Evolutionary conservation across 768 basidiomycete species (phyloP).

Genomic region (Lanmaoa rubissima): DNA sequence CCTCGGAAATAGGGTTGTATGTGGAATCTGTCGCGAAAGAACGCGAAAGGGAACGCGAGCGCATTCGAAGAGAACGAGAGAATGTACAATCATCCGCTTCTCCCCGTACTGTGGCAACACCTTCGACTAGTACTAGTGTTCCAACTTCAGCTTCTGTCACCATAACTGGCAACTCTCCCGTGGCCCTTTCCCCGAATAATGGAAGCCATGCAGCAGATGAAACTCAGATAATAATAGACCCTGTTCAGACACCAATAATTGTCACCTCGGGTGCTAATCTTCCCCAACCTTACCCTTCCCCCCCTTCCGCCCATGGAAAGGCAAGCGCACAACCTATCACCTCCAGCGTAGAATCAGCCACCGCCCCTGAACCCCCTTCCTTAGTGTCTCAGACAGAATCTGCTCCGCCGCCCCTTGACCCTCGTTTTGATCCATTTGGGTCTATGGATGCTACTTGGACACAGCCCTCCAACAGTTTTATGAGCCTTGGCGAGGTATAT

Average conservation of each 20-base stretch:
- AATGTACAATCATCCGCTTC: slow-evolving; percentile 35
- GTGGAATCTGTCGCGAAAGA: slow-evolving; percentile 77
- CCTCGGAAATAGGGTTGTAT: slow-evolving; percentile 62
- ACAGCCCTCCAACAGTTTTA: slow-evolving; percentile 35
- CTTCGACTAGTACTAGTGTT: slow-evolving; percentile 14
- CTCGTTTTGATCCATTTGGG: slow-evolving; percentile 45
- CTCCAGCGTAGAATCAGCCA: slow-evolving; percentile 23
- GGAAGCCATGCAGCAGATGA: slow-evolving; percentile 15
- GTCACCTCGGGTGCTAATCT: slow-evolving; percentile 21
- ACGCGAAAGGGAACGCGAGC: slow-evolving; percentile 73
- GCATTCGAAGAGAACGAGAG: slow-evolving; percentile 66
- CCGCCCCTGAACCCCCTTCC: slow-evolving; percentile 14
- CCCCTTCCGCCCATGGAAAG: slow-evolving; percentile 46
- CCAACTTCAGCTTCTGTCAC: slow-evolving; percentile 10
- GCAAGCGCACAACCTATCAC: slow-evolving; percentile 3
- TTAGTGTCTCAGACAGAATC: slow-evolving; percentile 15
- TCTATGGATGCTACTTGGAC: slow-evolving; percentile 42
- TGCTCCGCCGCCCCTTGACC: slow-evolving; percentile 19
- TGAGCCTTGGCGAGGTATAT: slow-evolving; percentile 36
- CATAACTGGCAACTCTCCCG: slow-evolving; percentile 15
- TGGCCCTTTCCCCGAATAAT: slow-evolving; percentile 8
- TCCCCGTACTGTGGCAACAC: slow-evolving; percentile 24
- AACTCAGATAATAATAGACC: slow-evolving; percentile 18
- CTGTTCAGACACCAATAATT: slow-evolving; percentile 10
- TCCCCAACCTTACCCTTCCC: slow-evolving; percentile 53